Evolutionary conservation across 140 eudicot genomes (phyloP), one percentile per base, ranked within the genome.

Genomic region (Senecio squalidus): DNA sequence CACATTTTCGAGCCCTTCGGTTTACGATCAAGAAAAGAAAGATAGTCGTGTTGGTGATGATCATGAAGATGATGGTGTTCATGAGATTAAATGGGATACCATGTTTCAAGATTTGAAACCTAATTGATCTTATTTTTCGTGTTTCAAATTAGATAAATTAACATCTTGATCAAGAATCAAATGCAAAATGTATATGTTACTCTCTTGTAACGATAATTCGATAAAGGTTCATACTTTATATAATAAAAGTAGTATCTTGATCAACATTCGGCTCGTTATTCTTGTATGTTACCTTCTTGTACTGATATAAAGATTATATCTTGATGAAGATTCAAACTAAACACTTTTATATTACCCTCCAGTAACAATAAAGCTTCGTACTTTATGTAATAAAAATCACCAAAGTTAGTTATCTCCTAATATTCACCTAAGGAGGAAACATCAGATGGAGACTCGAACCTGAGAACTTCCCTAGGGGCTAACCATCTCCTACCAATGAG

Each of bases 91-190:
- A 78, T 89, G 95, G 97, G 97, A 89, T 62, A 60, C 95, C 5
- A 82, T 89, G 89, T 89, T 89, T 76, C 86, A 89, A 54, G 77
- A 89, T 78, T 62, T 89, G 70, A 89, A 89, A 34, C 97, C 97
- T 11, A 89, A 95, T 51, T 89, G 58, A 77, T 26, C 38, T 27
- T 64, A 3, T n/a, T 51, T 67, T 50, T 52, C 27, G 38, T 25
- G 46, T 59, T 59, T 43, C 54, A 0, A 71, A 64, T n/a, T n/a
- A n/a, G n/a, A n/a, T n/a, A n/a, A n/a, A n/a, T n/a, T n/a, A n/a
- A n/a, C n/a, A n/a, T n/a, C n/a, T n/a, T n/a, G n/a, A n/a, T n/a
- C n/a, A n/a, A n/a, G n/a, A n/a, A n/a, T n/a, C n/a, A n/a, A n/a
- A n/a, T n/a, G n/a, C n/a, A n/a, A n/a, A n/a, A n/a, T n/a, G n/a